Evolutionary conservation across 1,284 basidiomycete genomes (phyloP), one percentile per base, ranked within the genome.

Genomic region (Rhodofomes roseus): DNA sequence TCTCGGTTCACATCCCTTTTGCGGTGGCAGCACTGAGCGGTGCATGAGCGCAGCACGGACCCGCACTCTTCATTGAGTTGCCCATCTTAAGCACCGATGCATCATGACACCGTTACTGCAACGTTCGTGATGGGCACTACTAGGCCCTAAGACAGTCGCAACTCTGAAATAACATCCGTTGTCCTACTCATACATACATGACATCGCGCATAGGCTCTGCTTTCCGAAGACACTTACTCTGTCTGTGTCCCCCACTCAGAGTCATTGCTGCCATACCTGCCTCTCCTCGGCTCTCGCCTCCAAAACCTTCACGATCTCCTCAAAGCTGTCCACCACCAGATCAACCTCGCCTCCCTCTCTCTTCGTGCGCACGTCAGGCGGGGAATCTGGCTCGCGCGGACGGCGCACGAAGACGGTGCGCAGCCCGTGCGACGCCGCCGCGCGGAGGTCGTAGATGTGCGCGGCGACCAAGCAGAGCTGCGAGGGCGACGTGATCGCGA

Each of bases 381-480:
- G 29, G 55, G 81, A 81, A 62, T 87, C 84, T 0, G 74, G 57
- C 55, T 60, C 58, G 31, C 34, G 72, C 1, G 73, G 67, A 4
- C 85, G 76, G 0, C 75, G 79, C 0, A 87, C 74, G 57, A 85
- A 88, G 1, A 87, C 70, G 0, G 83, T 84, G 63, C 76, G 81
- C 74, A 87, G 74, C 0, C 86, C 87, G 7, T 77, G 70, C 0
- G 66, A 68, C 1, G 77, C 78, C 0, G 87, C 87, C 0, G 76
- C 83, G 4, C 76, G 76, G 8, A 87, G 73, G 66, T 89, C 87
- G 60, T 73, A 76, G 0, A 77, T 75, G 68, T 90, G 87, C 11
- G 85, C 79, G 0, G 87, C 85, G 11, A 89, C 86, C 81, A 89
- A 82, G 46, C 80, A 77, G 54, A 81, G 77, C 16, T 78, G 64